A percentile compares a stretch with the other conserved stretches of the same genome.
phyloP scores from a whole-genome alignment of 1,284 basidiomycete genomes.

The Ceratobasidium sp. region DNA sequence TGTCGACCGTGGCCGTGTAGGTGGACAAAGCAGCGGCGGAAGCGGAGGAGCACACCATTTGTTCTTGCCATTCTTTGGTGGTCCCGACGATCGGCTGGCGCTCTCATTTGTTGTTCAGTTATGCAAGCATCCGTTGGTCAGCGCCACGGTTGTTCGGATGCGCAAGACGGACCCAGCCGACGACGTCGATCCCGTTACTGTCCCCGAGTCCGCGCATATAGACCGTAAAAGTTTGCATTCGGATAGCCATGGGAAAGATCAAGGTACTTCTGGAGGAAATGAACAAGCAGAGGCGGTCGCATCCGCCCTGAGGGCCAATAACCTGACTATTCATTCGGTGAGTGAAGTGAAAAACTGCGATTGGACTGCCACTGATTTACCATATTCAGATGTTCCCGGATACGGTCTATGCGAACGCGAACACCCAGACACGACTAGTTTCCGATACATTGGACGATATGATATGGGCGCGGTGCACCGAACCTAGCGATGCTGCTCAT shows the following conservation, averaged over 20 bases:
- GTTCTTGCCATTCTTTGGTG: slow-evolving; percentile 62
- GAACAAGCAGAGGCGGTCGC: slow-evolving; percentile 29
- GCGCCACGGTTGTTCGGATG: slow-evolving; percentile 54
- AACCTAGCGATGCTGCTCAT: slow-evolving; percentile 23
- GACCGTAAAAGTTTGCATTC: not conserved
- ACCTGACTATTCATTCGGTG: slow-evolving; percentile 39
- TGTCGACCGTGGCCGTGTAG: slow-evolving; percentile 52
- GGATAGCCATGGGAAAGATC: slow-evolving; percentile 4
- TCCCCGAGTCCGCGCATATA: slow-evolving; percentile 38
- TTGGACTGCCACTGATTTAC: not conserved
- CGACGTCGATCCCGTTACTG: slow-evolving; percentile 37
- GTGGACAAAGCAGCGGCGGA: slow-evolving; percentile 45
- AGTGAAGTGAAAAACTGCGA: not conserved
- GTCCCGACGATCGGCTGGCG: slow-evolving; percentile 62
- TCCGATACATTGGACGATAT: slow-evolving; percentile 48
- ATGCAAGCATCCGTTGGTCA: slow-evolving; percentile 50
- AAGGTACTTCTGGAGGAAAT: not conserved
- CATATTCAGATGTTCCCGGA: slow-evolving; percentile 42
- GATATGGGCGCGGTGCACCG: slow-evolving; percentile 40
- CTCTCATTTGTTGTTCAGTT: slow-evolving; percentile 56
- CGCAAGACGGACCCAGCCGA: slow-evolving; percentile 44
- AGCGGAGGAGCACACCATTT: slow-evolving; percentile 52
- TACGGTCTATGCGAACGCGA: slow-evolving; percentile 43
- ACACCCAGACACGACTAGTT: slow-evolving; percentile 42
- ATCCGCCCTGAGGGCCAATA: slow-evolving; percentile 27